Percentiles rank a stretch among this genome's conserved stretches.
phyloP scores from a whole-genome alignment of 257 asterid genomes.

The Solanum chiquidenum region DNA sequence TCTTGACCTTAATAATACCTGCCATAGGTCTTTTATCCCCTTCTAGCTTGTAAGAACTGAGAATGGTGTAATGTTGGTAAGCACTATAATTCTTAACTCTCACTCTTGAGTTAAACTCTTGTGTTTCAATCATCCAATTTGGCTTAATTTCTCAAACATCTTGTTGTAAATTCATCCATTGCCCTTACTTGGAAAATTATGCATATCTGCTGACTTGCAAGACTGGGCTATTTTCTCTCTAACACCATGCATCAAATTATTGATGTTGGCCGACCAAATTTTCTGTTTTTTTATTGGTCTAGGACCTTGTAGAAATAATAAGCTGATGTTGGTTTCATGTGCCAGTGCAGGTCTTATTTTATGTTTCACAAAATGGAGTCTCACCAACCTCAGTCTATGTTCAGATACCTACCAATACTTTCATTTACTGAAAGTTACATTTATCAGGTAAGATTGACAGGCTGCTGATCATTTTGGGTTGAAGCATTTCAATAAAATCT shows the following conservation, averaged over 20 bases:
- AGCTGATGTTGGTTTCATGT: neutral
- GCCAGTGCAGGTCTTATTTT: constrained; percentile 90
- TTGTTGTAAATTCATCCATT: neutral
- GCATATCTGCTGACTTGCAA: neutral
- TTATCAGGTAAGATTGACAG: constrained; percentile 51
- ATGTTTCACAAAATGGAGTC: constrained; percentile 82
- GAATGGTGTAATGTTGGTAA: neutral
- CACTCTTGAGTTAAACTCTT: neutral
- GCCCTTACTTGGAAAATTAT: neutral
- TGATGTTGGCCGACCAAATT: neutral
- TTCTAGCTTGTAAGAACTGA: neutral
- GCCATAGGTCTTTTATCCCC: neutral
- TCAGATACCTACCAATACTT: constrained; percentile 76
- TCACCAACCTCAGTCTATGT: constrained; percentile 45
- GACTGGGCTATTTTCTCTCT: neutral
- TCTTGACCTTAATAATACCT: neutral
- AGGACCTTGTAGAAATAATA: neutral
- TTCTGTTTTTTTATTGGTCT: neutral
- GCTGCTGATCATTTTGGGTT: neutral
- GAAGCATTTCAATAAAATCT: neutral
- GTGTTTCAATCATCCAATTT: neutral
- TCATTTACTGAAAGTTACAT: constrained; percentile 86
- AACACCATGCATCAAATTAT: neutral
- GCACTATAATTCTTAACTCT: neutral
- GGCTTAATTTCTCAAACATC: neutral